Conservation (phyloP, 2,329 filamentous ascomycete species). For the Fonsecaea pedrosoi region DNA sequence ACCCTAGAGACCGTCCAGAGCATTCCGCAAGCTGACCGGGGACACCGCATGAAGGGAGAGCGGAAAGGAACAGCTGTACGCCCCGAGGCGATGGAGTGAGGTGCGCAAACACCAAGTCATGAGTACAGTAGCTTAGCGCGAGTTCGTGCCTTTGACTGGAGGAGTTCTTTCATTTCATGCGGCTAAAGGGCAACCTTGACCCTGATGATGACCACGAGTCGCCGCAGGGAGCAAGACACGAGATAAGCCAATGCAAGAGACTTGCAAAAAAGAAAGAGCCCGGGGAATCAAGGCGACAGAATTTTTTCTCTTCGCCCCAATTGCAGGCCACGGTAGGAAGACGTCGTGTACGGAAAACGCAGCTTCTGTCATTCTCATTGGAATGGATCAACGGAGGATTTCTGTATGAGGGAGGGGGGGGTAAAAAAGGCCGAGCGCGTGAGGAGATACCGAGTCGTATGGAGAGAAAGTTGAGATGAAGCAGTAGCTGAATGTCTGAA, state of each 20-base stretch:
- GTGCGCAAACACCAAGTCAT: not conserved
- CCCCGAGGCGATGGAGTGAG: not conserved
- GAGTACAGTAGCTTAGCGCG: not conserved
- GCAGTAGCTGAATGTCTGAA: not conserved
- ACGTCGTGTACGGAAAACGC: not conserved
- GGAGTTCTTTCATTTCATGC: constrained; percentile 2
- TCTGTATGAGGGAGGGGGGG: not conserved
- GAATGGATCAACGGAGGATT: constrained; percentile 12
- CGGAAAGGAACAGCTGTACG: not conserved
- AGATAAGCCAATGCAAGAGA: constrained; percentile 4
- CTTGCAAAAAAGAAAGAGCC: constrained; percentile 2
- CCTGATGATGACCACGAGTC: not conserved
- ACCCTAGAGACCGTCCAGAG: not conserved
- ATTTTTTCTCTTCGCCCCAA: not conserved
- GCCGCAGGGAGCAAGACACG: not conserved
- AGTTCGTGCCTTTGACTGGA: constrained; percentile 2
- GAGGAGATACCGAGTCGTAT: not conserved
- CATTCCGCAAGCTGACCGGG: not conserved
- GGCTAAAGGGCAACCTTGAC: not conserved
- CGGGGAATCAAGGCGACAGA: constrained; percentile 3
- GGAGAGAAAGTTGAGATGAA: not conserved
- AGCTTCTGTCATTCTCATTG: not conserved
- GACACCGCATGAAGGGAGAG: not conserved
- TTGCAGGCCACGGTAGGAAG: not conserved
- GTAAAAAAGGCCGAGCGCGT: not conserved